Conservation (phyloP, 345 rosid species). For the Eucalyptus sp. region DNA sequence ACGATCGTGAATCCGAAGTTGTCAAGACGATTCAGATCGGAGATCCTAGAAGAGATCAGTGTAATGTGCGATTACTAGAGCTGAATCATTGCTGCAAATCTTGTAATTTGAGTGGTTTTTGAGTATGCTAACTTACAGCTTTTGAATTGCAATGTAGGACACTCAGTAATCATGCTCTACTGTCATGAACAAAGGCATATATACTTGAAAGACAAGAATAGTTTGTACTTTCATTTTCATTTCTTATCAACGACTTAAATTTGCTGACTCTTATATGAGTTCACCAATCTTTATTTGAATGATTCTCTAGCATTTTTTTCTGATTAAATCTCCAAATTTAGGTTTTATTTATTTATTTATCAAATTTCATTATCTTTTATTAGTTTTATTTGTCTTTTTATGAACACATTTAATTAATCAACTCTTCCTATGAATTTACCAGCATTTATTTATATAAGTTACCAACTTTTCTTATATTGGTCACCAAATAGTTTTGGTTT, state of each 20-base stretch:
- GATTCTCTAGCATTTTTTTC: neutral
- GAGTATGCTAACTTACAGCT: neutral
- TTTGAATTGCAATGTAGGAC: neutral
- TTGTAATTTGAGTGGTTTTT: neutral
- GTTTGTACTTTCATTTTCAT: neutral
- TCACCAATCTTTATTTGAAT: neutral
- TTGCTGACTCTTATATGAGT: neutral
- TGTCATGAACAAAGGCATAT: neutral
- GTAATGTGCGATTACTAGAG: neutral
- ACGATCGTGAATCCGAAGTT: neutral
- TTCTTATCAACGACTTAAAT: neutral
- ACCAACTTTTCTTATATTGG: neutral
- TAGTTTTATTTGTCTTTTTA: neutral
- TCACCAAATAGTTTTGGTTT: neutral
- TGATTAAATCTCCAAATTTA: neutral
- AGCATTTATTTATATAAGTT: neutral
- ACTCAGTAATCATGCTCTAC: neutral
- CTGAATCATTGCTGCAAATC: neutral
- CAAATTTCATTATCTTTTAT: neutral
- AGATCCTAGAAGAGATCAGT: neutral
- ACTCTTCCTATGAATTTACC: neutral
- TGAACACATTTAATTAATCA: fast-evolving
- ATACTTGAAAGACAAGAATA: neutral
- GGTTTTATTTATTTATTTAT: fast-evolving
- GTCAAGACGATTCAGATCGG: neutral